phyloP scores from a whole-genome alignment of 176 grass and related monocot species.

The Neostapfia colusana region DNA sequence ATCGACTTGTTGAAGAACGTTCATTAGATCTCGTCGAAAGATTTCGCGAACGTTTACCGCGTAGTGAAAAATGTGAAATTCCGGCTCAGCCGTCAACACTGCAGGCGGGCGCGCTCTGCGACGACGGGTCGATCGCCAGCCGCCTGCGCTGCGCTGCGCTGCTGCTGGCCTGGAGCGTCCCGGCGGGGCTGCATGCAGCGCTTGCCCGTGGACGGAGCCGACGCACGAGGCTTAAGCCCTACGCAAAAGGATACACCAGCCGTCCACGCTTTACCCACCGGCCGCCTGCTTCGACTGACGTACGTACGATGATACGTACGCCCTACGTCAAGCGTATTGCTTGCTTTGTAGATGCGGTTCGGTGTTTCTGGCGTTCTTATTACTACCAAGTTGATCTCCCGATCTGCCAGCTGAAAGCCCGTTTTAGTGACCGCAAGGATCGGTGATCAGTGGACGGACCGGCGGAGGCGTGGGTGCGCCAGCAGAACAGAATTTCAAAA shows the following conservation, averaged over 20 bases:
- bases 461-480: neutral
- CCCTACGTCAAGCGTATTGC: neutral
- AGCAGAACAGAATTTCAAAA: conserved; percentile 30
- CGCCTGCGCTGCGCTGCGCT: neutral
- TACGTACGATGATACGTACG: neutral
- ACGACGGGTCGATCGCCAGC: neutral
- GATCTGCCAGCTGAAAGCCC: too few species aligned
- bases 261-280: conserved; percentile 27
- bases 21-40: too few species aligned
- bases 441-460: neutral
- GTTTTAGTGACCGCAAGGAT: neutral
- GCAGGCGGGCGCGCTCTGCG: neutral
- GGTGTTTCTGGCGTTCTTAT: too few species aligned
- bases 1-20: too few species aligned
- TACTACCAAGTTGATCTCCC: too few species aligned
- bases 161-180: neutral
- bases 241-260: conserved; percentile 18
- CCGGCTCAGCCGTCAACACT: neutral
- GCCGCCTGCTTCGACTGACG: neutral
- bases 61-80: too few species aligned
- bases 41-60: too few species aligned
- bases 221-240: conserved; percentile 17
- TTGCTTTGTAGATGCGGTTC: too few species aligned
- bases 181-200: neutral
- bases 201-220: neutral